phyloP scores from a whole-genome alignment of 1,284 basidiomycete genomes.

The Ustilago xerochloae region DNA sequence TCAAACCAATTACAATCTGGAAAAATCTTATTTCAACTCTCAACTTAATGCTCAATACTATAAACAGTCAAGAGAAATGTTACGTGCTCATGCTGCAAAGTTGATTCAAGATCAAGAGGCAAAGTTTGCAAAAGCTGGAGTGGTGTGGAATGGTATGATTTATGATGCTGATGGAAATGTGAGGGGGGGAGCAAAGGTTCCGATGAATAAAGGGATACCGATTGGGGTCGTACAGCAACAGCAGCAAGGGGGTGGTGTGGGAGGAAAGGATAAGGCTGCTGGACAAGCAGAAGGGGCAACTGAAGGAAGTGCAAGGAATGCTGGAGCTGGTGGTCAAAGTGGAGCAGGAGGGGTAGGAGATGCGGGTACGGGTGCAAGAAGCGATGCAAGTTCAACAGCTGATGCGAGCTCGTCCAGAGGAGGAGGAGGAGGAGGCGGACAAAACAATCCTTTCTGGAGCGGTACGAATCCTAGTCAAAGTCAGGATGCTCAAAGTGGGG shows the following conservation, averaged over 20 bases:
- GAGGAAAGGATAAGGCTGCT: neutral
- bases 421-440: too few relatives aligned
- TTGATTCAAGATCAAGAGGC: conserved; percentile 26
- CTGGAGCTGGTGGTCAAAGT: neutral
- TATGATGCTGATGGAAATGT: conserved; percentile 27
- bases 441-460: too few relatives aligned
- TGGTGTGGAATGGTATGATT: conserved; percentile 30
- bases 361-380: neutral
- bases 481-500: too few relatives aligned
- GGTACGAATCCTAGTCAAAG: too few relatives aligned
- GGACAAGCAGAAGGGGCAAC: neutral
- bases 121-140: conserved; percentile 16
- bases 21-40: conserved; percentile 31
- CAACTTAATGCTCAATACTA: conserved; percentile 35
- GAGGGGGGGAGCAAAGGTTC: conserved; percentile 2
- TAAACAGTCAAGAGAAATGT: conserved; percentile 18
- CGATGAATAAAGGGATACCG: neutral
- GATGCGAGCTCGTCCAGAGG: too few relatives aligned
- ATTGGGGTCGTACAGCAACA: neutral
- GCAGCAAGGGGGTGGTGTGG: neutral
- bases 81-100: conserved; percentile 17
- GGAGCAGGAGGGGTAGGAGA: too few relatives aligned
- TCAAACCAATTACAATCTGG: conserved; percentile 34
- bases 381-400: neutral
- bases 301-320: neutral